phyloP scores from a whole-genome alignment of 192 early-diverging fungal genomes.

The Umbelopsis isabellina region DNA sequence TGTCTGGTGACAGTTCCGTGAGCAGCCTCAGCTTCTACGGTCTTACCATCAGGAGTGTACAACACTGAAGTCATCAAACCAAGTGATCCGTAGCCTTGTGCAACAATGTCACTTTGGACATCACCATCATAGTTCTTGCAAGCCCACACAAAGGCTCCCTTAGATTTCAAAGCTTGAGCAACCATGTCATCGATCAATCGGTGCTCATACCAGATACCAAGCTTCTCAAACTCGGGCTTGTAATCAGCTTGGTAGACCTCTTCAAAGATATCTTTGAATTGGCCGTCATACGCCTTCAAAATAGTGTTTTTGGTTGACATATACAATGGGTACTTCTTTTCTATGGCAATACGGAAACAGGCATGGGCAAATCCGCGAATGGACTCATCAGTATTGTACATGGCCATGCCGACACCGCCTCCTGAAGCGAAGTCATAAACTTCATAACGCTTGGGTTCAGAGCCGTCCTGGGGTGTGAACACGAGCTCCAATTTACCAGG shows the following conservation, averaged over 20 bases:
- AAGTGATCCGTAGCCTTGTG: conserved; percentile 94
- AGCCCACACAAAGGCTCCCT: conserved; percentile 93
- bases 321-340: conserved; percentile 91
- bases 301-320: conserved; percentile 98
- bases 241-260: conserved; percentile 86
- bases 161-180: conserved; percentile 94
- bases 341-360: conserved; percentile 92
- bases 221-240: conserved; percentile 77
- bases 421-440: conserved; percentile 85
- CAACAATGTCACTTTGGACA: conserved; percentile 94
- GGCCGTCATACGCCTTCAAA: conserved; percentile 94
- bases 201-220: conserved; percentile 98
- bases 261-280: conserved; percentile 98
- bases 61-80: conserved; percentile 98
- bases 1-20: conserved; percentile 97
- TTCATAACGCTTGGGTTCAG: conserved; percentile 61
- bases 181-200: conserved; percentile 99
- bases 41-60: conserved; percentile 89
- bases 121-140: conserved; percentile 97
- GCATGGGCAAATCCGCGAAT: conserved; percentile 93
- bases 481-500: conserved; percentile 90
- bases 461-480: conserved; percentile 87
- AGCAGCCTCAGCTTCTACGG: conserved; percentile 94
- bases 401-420: conserved; percentile 90
- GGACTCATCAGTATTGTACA: conserved; percentile 94